Evolutionary conservation across 805 yeast species (phyloP).

Genomic region (Wickerhamiella hasegawae): DNA sequence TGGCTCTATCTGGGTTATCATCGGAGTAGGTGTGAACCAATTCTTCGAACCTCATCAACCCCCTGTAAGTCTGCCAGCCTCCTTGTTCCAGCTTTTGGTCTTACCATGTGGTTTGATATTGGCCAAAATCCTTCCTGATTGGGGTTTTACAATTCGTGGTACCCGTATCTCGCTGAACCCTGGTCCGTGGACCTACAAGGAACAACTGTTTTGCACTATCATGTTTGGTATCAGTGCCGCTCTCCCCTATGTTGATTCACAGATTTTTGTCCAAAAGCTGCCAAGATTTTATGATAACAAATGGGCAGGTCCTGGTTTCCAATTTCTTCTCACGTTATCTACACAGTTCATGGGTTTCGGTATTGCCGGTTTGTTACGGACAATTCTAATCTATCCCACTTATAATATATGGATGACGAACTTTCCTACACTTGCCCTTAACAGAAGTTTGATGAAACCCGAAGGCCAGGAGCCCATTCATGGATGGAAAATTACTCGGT

Average conservation of each 20-base stretch:
- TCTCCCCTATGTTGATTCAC: conserved; percentile 10
- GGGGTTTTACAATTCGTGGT: conserved; percentile 27
- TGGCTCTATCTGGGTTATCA: conserved; percentile 32
- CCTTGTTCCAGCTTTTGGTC: conserved; percentile 41
- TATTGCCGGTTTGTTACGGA: conserved; percentile 40
- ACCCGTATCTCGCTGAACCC: conserved; percentile 33
- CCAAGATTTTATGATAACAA: conserved; percentile 16
- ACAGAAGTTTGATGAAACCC: conserved; percentile 22
- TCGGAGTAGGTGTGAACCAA: conserved; percentile 39
- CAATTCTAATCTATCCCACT: conserved; percentile 30
- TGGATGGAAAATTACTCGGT: conserved; percentile 47
- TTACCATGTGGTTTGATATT: conserved; percentile 40
- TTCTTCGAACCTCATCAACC: conserved; percentile 44
- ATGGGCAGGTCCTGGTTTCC: conserved; percentile 29
- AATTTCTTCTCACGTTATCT: conserved; percentile 29
- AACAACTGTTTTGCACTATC: conserved; percentile 29
- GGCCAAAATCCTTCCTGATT: conserved; percentile 30
- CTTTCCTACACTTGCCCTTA: conserved; percentile 43
- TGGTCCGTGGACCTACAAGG: conserved; percentile 38
- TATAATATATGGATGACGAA: conserved; percentile 30
- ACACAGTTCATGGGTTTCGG: conserved; percentile 38
- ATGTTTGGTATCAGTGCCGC: conserved; percentile 10
- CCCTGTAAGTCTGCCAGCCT: conserved; percentile 30
- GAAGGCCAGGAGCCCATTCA: conserved; percentile 24
- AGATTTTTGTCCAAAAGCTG: conserved; percentile 18